Evolutionary conservation across 192 early-diverging fungal genomes (phyloP).

Genomic region (Cladochytrium replicatum): DNA sequence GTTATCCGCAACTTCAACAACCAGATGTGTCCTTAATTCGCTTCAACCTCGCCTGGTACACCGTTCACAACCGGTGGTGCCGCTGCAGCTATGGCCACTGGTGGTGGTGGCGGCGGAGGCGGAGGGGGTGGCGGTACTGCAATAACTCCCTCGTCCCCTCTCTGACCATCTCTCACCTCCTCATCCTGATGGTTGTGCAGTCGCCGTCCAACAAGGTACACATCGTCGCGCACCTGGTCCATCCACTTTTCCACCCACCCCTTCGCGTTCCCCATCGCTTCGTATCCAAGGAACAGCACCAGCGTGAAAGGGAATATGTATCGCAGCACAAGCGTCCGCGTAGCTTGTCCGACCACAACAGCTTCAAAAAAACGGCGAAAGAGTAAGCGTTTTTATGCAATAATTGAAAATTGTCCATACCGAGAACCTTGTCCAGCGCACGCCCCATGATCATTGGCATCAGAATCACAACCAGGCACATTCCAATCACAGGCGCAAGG

Average conservation of each 20-base stretch:
- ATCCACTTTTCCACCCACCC: slow-evolving; percentile 53
- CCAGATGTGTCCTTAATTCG: too few relatives aligned
- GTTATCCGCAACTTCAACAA: too few relatives aligned
- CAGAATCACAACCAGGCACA: slow-evolving; percentile 1
- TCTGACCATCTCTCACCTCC: too few relatives aligned
- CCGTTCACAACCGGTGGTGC: too few relatives aligned
- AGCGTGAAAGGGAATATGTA: slow-evolving; percentile 11
- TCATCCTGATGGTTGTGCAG: slow-evolving; percentile 70
- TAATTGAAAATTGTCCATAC: slow-evolving; percentile 5
- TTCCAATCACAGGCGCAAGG: slow-evolving; percentile 2
- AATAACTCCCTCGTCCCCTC: neutral
- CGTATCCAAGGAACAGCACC: slow-evolving; percentile 5
- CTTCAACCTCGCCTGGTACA: too few relatives aligned
- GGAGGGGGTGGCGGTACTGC: too few relatives aligned
- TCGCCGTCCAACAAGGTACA: slow-evolving; percentile 72
- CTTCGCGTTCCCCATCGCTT: slow-evolving; percentile 6
- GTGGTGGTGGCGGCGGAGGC: too few relatives aligned
- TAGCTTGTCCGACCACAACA: neutral
- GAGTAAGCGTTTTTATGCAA: neutral
- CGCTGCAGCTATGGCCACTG: too few relatives aligned
- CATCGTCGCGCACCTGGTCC: slow-evolving; percentile 66
- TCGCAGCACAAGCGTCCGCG: slow-evolving; percentile 12
- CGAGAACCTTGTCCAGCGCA: neutral
- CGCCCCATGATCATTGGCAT: slow-evolving; percentile 3
- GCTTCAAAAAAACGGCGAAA: neutral